Percentiles rank a stretch among this genome's conserved stretches.
Evolutionary conservation across 345 rosid species (phyloP).

Genomic region (Eucalyptus marginata): DNA sequence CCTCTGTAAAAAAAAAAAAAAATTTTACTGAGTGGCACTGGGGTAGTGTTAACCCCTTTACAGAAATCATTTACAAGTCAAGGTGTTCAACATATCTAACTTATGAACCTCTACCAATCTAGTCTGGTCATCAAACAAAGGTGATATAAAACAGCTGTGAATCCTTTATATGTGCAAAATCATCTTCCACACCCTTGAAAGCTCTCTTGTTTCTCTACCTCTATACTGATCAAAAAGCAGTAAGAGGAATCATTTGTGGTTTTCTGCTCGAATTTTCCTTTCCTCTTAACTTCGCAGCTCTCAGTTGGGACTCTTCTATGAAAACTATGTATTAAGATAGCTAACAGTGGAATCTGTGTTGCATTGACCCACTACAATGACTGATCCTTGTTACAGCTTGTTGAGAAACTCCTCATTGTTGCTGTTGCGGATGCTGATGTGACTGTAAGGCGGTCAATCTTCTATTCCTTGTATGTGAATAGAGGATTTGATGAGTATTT

Average conservation of each 20-base stretch:
- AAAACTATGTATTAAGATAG: neutral
- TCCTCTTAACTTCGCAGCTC: neutral
- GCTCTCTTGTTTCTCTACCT: neutral
- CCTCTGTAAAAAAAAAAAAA: neutral
- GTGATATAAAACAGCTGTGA: neutral
- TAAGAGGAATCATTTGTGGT: neutral
- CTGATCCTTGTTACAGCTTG: slow-evolving; percentile 57
- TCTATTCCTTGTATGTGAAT: slow-evolving; percentile 64
- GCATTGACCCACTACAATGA: slow-evolving; percentile 3
- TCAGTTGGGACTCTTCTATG: neutral
- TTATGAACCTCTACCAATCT: neutral
- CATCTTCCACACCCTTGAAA: neutral
- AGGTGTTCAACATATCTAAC: neutral
- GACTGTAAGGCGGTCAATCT: slow-evolving; percentile 84
- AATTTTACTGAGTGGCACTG: neutral
- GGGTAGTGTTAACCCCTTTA: neutral
- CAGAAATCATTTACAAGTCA: neutral
- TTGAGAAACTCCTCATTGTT: slow-evolving; percentile 94
- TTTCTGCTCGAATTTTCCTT: neutral
- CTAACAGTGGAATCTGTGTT: neutral
- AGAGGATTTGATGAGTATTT: slow-evolving; percentile 87
- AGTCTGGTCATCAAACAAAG: neutral
- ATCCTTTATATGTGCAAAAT: neutral
- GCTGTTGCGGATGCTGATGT: slow-evolving; percentile 99
- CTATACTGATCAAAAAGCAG: neutral